Base-by-base conservation (phyloP, 495 filamentous ascomycete species). In the Aspergillus sclerotiicarbonarius region DNA sequence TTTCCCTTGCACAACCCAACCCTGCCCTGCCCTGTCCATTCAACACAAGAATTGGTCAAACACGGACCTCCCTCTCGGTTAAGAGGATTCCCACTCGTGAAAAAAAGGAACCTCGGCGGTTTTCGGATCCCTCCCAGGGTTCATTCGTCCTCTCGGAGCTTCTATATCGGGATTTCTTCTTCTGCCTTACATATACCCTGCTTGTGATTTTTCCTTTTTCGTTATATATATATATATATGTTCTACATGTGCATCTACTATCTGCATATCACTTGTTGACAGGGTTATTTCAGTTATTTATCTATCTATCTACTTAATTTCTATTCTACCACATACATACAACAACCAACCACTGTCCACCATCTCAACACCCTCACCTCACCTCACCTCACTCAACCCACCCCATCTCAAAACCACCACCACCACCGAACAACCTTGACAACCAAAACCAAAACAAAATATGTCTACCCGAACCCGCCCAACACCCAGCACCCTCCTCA, bases 401-500 rank as follows among this genome's bases (percentile, higher is more conserved):
- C 13, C 13, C 13, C 2, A 1, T n/a, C 37, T 12, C 8, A 13
- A n/a, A 41, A 12, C 13, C 9, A 15, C 1, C 37, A 15, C 37
- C 9, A 13, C 37, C 13, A n/a, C 37, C 4, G 10, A 33, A 33
- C 31, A 33, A 33, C 31, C n/a, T n/a, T n/a, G n/a, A n/a, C 31
- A 33, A 33, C 31, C 31, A 6, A 5, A 33, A n/a, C n/a, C n/a
- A 33, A 10, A 33, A 33, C 31, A 33, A 33, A 33, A 6, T 10
- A 41, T 41, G 37, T 41, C 37, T 5, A 12, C 37, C 37, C 37
- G 7, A 6, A 13, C 37, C 37, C 37, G 37, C 8, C 37, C 37
- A 6, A 12, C 29, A 49, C 41, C 44, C 18, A 46, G 3, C 44
- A 50, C 58, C 58, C 20, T 54, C 66, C 55, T 54, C 69, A 50